These are phyloP conservation scores for Spergularia marina DNA, from an alignment of 148 eudicot species.

Conservation along the genomic window DNA sequence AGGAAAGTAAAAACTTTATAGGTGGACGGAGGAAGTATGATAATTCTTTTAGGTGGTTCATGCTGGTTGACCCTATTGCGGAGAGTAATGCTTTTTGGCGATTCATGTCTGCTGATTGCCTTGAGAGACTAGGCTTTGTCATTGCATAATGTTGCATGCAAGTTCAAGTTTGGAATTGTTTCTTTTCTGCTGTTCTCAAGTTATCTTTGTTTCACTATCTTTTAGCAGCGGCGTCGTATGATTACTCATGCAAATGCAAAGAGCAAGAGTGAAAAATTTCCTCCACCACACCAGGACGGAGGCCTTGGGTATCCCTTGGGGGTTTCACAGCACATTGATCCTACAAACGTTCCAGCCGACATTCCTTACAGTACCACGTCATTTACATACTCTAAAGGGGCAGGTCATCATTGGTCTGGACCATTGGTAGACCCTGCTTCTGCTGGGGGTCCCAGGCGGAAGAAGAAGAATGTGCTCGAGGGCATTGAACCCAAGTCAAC, in stretches of 20 bases:
- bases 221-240: slow-evolving; percentile 76
- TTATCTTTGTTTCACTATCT: neutral
- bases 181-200: neutral
- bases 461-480: slow-evolving; percentile 41
- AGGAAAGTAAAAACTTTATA: too few species aligned
- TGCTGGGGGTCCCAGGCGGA: slow-evolving; percentile 54
- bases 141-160: too few species aligned
- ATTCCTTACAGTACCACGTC: slow-evolving; percentile 75
- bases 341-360: slow-evolving; percentile 69
- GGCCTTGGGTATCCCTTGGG: slow-evolving; percentile 88
- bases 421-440: slow-evolving; percentile 74
- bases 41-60: too few species aligned
- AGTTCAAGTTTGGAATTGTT: neutral
- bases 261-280: slow-evolving; percentile 98
- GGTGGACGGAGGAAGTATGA: too few species aligned
- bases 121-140: too few species aligned
- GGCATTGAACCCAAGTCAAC: slow-evolving; percentile 29
- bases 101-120: too few species aligned
- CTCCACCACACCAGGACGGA: slow-evolving; percentile 98
- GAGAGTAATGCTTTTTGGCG: too few species aligned
- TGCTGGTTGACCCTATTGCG: too few species aligned
- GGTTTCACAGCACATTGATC: slow-evolving; percentile 84
- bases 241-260: slow-evolving; percentile 90
- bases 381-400: slow-evolving; percentile 61
- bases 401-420: slow-evolving; percentile 84